Evolutionary conservation across 129 eudicot genomes (phyloP).

Genomic region (Ambrosia trifida): DNA sequence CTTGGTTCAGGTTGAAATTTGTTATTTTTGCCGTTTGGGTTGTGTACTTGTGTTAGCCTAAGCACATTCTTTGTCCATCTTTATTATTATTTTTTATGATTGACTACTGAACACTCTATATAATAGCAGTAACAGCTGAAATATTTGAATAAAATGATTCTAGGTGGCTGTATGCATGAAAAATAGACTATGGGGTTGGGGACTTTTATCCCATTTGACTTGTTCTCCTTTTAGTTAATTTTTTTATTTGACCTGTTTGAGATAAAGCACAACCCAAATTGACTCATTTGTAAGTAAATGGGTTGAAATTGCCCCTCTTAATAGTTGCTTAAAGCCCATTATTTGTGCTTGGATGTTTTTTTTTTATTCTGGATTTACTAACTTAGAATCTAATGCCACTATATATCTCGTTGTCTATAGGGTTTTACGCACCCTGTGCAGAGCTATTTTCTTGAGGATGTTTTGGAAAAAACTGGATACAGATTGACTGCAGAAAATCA

Average conservation of each 20-base stretch:
- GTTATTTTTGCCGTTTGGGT: conserved; percentile 10
- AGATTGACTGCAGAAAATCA: conserved; percentile 79
- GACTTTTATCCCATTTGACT: neutral
- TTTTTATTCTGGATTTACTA: neutral
- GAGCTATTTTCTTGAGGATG: conserved; percentile 74
- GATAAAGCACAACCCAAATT: conserved; percentile 8
- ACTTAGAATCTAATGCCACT: conserved; percentile 7
- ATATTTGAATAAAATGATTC: neutral
- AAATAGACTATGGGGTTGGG: neutral
- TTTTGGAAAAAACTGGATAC: conserved; percentile 78
- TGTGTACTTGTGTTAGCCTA: neutral
- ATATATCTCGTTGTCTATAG: conserved; percentile 36
- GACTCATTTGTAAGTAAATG: neutral
- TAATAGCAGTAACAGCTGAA: neutral
- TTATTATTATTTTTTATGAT: neutral
- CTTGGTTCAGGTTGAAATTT: neutral
- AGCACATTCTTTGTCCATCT: neutral
- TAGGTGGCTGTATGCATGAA: conserved; percentile 5
- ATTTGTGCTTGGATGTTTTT: neutral
- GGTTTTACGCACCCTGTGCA: conserved; percentile 91
- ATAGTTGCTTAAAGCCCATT: conserved; percentile 1
- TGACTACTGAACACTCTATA: neutral
- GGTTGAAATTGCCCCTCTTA: conserved; percentile 2
- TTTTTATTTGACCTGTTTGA: neutral
- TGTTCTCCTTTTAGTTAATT: neutral